phyloP scores from a whole-genome alignment of 2,329 filamentous ascomycete genomes.

The Trichoderma oligosporum region DNA sequence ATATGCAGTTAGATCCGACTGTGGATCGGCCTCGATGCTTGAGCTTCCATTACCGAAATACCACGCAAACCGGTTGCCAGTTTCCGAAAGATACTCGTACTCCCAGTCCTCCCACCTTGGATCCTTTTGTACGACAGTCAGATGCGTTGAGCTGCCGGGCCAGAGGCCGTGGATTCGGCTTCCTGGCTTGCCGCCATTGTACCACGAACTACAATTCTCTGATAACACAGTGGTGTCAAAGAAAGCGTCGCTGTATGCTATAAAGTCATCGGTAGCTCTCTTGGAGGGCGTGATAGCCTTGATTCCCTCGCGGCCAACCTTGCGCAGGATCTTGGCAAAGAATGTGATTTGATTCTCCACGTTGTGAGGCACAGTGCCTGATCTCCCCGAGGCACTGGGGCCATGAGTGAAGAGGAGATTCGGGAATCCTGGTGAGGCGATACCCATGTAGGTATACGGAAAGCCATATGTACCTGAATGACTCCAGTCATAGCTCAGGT shows the following conservation, averaged over 20 bases:
- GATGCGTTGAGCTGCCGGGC: slow-evolving; percentile 63
- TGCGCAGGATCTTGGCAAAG: slow-evolving; percentile 64
- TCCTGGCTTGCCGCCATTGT: slow-evolving; percentile 62
- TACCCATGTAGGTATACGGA: slow-evolving; percentile 64
- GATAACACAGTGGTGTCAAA: slow-evolving; percentile 53
- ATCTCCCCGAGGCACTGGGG: slow-evolving; percentile 55
- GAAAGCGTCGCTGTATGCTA: slow-evolving; percentile 55
- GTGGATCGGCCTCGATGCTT: slow-evolving; percentile 50
- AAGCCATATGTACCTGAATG: slow-evolving; percentile 54
- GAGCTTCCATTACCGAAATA: slow-evolving; percentile 68
- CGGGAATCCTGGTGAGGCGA: slow-evolving; percentile 61
- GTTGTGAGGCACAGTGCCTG: slow-evolving; percentile 63
- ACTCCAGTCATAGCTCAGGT: slow-evolving; percentile 56
- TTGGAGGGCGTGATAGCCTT: slow-evolving; percentile 55
- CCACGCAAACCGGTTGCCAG: slow-evolving; percentile 54
- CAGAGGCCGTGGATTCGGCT: slow-evolving; percentile 64
- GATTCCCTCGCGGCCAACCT: slow-evolving; percentile 63
- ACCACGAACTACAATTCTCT: slow-evolving; percentile 67
- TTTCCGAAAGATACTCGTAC: slow-evolving; percentile 43
- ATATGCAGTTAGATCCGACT: slow-evolving; percentile 62
- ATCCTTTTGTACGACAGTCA: slow-evolving; percentile 54
- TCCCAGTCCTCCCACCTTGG: slow-evolving; percentile 56
- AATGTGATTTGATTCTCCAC: slow-evolving; percentile 64
- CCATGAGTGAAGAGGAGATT: slow-evolving; percentile 65
- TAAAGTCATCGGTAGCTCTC: slow-evolving; percentile 60